phyloP scores from a whole-genome alignment of 305 asterid species.

The Petunia hybrid region DNA sequence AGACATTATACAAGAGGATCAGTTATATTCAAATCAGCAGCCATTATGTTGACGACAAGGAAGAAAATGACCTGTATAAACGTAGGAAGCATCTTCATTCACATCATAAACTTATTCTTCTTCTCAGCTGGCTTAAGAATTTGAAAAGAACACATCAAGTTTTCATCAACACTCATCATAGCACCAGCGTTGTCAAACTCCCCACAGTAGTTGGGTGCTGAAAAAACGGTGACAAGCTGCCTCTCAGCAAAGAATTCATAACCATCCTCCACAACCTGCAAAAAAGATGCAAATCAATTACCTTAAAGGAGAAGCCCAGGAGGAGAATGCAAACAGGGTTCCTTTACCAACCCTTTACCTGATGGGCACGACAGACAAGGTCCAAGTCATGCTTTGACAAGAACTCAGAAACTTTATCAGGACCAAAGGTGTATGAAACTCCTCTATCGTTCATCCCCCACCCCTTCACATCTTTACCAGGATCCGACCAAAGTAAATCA shows the following conservation, averaged over 20 bases:
- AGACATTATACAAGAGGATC: constrained; percentile 18
- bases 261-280: constrained; percentile 59
- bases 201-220: constrained; percentile 58
- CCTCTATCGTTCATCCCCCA: constrained; percentile 64
- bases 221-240: constrained; percentile 56
- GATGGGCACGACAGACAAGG: constrained; percentile 62
- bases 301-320: neutral
- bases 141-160: constrained; percentile 58
- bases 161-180: constrained; percentile 59
- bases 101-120: constrained; percentile 48
- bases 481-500: constrained; percentile 62
- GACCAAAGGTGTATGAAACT: constrained; percentile 55
- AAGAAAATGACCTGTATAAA: constrained; percentile 24
- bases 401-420: constrained; percentile 53
- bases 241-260: constrained; percentile 62
- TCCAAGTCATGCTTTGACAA: constrained; percentile 55
- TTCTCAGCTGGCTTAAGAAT: constrained; percentile 60
- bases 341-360: constrained; percentile 45
- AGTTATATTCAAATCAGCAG: neutral
- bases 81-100: constrained; percentile 41
- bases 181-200: constrained; percentile 61
- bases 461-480: constrained; percentile 58
- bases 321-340: constrained; percentile 9
- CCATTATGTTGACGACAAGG: neutral
- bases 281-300: constrained; percentile 19